Evolutionary conservation across 352 stramenopile species (phyloP).

Genomic region (Phytophthora fragariaefolia): DNA sequence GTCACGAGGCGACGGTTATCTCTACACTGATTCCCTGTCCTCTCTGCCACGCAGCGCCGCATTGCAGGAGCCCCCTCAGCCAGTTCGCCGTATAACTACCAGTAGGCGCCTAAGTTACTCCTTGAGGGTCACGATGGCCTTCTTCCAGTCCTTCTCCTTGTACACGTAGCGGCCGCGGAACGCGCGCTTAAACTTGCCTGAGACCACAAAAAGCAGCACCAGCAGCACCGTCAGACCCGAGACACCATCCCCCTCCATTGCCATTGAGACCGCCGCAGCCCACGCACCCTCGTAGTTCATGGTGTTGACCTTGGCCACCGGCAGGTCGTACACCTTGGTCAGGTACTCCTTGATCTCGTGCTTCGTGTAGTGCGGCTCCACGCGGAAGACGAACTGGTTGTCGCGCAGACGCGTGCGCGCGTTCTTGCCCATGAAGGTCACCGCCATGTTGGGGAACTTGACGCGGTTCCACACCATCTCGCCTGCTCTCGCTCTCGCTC

Average conservation of each 20-base stretch:
- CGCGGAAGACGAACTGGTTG: conserved; percentile 93
- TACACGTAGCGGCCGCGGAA: conserved; percentile 87
- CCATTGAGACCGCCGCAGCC: not conserved
- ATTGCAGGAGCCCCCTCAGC: not conserved
- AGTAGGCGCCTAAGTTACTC: conserved; percentile 53
- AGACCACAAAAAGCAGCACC: too few relatives aligned
- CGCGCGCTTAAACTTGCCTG: conserved; percentile 91
- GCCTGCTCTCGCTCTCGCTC: conserved; percentile 14
- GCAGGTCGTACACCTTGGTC: conserved; percentile 96
- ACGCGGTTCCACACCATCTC: conserved; percentile 88
- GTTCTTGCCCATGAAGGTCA: conserved; percentile 90
- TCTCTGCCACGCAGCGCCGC: conserved; percentile 2
- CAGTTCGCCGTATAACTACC: conserved; percentile 17
- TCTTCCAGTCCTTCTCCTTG: conserved; percentile 95
- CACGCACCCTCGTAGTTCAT: conserved; percentile 93
- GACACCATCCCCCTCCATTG: conserved; percentile 15
- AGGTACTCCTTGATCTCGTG: conserved; percentile 98
- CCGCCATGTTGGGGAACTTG: conserved; percentile 89
- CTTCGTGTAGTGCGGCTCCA: conserved; percentile 96
- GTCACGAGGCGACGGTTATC: conserved; percentile 21
- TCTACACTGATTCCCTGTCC: not conserved
- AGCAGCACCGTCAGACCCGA: too few relatives aligned
- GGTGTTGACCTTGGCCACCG: conserved; percentile 95
- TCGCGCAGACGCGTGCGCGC: conserved; percentile 71
- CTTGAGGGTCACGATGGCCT: conserved; percentile 92